Evolutionary conservation across 2,329 filamentous ascomycete genomes (phyloP), one percentile per base, ranked within the genome.

Genomic region (Ceratocystis huliohia): DNA sequence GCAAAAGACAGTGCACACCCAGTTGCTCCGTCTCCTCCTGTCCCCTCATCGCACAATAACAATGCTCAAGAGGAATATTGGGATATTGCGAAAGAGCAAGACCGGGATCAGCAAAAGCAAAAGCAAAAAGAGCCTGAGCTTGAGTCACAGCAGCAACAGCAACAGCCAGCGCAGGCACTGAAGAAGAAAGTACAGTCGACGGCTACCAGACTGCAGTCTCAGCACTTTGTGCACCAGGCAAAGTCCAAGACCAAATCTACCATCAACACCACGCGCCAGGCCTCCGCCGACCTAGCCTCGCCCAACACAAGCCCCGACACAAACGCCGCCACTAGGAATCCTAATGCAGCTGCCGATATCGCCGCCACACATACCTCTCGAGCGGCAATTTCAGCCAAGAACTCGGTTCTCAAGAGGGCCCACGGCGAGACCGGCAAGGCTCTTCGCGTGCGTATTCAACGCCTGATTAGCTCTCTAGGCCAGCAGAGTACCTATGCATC

Each of bases 401-500:
- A 87, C 64, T 85, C 89, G 0, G 78, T 84, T 13, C 78, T 85
- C 63, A 96, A 90, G 73, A 77, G 88, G n/a, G 80, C 82, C 65
- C 85, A 91, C 69, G 91, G 94, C 71, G 73, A 93, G 3, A 80
- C 81, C 0, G 87, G 88, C 1, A 84, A 88, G 3, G 87, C 95
- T 72, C 86, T 84, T 66, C 82, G 89, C 50, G 86, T 88, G 0
- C 76, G 97, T 66, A 72, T 93, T 5, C 81, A 86, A 70, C 86
- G 92, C 5, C 78, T 97, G 63, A 93, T 97, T 2, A 70, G 83
- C 15, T 89, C 88, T 48, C 81, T 97, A 15, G 82, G 89, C 6
- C 82, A 89, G 72, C 85, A 88, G 64, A 84, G 82, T 6, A 91
- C 96, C 73, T 97, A 97, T 74, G 85, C 88, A 0, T 86, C 92